Conservation (phyloP, 2,329 filamentous ascomycete genomes). For the Venturia asperata region DNA sequence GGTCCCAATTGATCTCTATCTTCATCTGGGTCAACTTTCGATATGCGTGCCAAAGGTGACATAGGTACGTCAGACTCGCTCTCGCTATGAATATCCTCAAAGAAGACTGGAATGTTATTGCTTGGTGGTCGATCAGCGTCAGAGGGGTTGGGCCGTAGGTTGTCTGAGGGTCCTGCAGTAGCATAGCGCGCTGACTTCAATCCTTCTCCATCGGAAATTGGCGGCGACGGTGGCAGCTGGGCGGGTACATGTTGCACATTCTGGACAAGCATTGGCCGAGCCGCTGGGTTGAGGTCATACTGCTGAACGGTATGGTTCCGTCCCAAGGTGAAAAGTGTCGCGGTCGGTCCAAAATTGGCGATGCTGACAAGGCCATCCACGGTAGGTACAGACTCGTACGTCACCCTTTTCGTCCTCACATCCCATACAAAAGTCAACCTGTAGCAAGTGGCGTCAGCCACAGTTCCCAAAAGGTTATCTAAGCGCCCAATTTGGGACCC, state of each 20-base stretch:
- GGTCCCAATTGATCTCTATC: constrained; percentile 57
- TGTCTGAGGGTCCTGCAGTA: constrained; percentile 9
- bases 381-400: constrained; percentile 80
- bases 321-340: constrained; percentile 85
- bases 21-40: constrained; percentile 51
- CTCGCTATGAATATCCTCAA: constrained; percentile 59
- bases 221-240: constrained; percentile 70
- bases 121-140: constrained; percentile 27
- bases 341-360: constrained; percentile 80
- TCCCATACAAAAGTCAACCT: constrained; percentile 92
- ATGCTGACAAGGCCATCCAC: constrained; percentile 73
- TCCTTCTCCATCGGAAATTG: constrained; percentile 70
- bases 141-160: constrained; percentile 25
- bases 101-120: constrained; percentile 30
- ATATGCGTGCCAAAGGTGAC: background rate
- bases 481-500: constrained; percentile 4
- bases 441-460: constrained; percentile 20
- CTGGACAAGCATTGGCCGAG: constrained; percentile 66
- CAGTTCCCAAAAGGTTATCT: background rate
- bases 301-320: constrained; percentile 87
- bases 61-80: constrained; percentile 51
- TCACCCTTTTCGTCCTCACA: constrained; percentile 94
- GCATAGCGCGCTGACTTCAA: constrained; percentile 14
- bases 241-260: constrained; percentile 82
- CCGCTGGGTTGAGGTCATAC: constrained; percentile 74